phyloP scores from a whole-genome alignment of 169 alveolate species.

The Plasmodium gaboni region DNA sequence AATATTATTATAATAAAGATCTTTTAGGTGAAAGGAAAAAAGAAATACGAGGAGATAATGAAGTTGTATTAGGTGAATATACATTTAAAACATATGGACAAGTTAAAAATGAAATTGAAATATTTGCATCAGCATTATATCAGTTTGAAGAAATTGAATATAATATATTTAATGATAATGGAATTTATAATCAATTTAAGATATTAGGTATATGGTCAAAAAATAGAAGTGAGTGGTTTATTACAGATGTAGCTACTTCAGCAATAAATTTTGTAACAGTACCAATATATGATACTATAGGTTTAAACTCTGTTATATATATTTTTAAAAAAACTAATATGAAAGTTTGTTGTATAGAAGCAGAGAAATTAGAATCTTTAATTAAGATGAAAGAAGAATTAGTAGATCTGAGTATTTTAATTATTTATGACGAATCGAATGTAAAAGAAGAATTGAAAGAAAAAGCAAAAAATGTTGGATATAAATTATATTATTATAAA shows the following conservation, averaged over 20 bases:
- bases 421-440: constrained; percentile 78
- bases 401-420: constrained; percentile 52
- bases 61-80: constrained; percentile 50
- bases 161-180: constrained; percentile 48
- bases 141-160: constrained; percentile 58
- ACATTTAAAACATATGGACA: constrained; percentile 68
- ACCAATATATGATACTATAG: constrained; percentile 86
- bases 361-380: constrained; percentile 78
- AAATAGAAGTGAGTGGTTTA: constrained; percentile 85
- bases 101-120: constrained; percentile 61
- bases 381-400: constrained; percentile 54
- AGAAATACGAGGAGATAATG: constrained; percentile 36
- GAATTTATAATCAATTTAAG: constrained; percentile 39
- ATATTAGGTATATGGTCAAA: constrained; percentile 85
- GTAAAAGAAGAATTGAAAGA: constrained; percentile 41
- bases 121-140: constrained; percentile 64
- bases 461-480: constrained; percentile 45
- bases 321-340: constrained; percentile 66
- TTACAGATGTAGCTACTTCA: constrained; percentile 82
- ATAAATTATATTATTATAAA: constrained; percentile 62
- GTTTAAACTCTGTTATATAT: constrained; percentile 76
- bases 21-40: constrained; percentile 74
- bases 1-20: constrained; percentile 35
- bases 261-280: constrained; percentile 84
- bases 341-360: constrained; percentile 82